A percentile compares a stretch with the other conserved stretches of the same genome.
Conservation (phyloP, 805 yeast genomes). For the Candida ovalis region DNA sequence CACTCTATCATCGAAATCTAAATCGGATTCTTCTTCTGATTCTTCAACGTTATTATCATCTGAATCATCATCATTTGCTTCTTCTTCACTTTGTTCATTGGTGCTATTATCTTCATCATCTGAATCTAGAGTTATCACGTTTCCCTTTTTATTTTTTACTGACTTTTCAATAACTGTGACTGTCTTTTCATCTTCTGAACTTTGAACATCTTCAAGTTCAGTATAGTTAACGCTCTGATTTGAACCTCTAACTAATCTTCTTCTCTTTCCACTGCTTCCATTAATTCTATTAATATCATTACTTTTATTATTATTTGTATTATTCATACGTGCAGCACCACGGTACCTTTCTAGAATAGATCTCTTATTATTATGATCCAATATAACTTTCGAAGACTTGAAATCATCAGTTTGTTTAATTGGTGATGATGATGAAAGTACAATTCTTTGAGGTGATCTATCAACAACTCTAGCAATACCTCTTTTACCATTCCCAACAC, state of each 20-base stretch:
- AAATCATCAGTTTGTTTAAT: conserved; percentile 19
- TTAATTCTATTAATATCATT: conserved; percentile 34
- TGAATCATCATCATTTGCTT: conserved; percentile 12
- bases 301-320: conserved; percentile 23
- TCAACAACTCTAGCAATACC: conserved; percentile 11
- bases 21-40: conserved; percentile 24
- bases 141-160: not conserved
- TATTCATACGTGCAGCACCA: conserved; percentile 6
- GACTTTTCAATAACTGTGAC: conserved; percentile 42
- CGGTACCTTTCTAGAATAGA: conserved; percentile 26
- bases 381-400: conserved; percentile 26
- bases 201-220: conserved; percentile 16
- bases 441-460: conserved; percentile 11
- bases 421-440: conserved; percentile 18
- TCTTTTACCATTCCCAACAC: conserved; percentile 3
- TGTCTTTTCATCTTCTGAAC: conserved; percentile 53
- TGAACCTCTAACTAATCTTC: conserved; percentile 21
- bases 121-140: conserved; percentile 16
- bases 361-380: conserved; percentile 14
- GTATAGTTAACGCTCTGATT: not conserved
- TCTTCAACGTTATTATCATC: conserved; percentile 30
- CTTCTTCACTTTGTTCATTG: conserved; percentile 7
- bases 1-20: conserved; percentile 58
- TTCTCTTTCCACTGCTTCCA: conserved; percentile 17
- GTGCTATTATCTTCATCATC: conserved; percentile 8